Conservation (phyloP, 805 yeast species). For the Cyberlindnera euphorbiae region DNA sequence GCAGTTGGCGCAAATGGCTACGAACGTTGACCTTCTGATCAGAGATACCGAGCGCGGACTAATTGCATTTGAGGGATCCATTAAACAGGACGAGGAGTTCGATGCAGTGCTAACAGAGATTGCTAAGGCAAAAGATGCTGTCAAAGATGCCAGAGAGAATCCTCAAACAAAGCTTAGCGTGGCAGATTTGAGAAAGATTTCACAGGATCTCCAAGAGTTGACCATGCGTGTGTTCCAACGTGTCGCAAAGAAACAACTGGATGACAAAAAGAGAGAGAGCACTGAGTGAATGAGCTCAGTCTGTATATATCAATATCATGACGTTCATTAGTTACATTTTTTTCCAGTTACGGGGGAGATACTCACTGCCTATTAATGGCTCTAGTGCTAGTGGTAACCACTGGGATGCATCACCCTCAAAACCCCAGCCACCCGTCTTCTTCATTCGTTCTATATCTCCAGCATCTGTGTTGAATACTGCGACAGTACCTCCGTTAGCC, state of each 20-base stretch:
- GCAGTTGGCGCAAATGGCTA: slow-evolving; percentile 66
- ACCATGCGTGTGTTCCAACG: slow-evolving; percentile 70
- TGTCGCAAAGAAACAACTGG: slow-evolving; percentile 19
- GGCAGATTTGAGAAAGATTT: slow-evolving; percentile 62
- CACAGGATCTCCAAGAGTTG: slow-evolving; percentile 70
- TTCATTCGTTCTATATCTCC: slow-evolving; percentile 41
- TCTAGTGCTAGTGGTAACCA: slow-evolving; percentile 62
- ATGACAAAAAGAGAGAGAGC: not conserved
- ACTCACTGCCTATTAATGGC: slow-evolving; percentile 38
- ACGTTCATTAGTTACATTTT: slow-evolving; percentile 10
- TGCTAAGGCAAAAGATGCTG: slow-evolving; percentile 55
- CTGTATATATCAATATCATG: not conserved
- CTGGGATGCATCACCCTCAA: slow-evolving; percentile 75
- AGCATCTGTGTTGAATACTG: slow-evolving; percentile 73
- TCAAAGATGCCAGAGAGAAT: slow-evolving; percentile 61
- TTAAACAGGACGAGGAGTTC: slow-evolving; percentile 49
- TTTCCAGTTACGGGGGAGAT: slow-evolving; percentile 25
- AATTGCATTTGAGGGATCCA: slow-evolving; percentile 52
- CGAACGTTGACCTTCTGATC: slow-evolving; percentile 70
- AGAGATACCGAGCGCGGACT: slow-evolving; percentile 88
- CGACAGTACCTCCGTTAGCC: slow-evolving; percentile 73
- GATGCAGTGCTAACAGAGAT: slow-evolving; percentile 40
- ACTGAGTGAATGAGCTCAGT: not conserved
- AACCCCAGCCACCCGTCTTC: slow-evolving; percentile 55
- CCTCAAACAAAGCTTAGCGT: slow-evolving; percentile 53